Conservation (phyloP, 371 early-diverging fungal species). For the Mortierella polycephala region DNA sequence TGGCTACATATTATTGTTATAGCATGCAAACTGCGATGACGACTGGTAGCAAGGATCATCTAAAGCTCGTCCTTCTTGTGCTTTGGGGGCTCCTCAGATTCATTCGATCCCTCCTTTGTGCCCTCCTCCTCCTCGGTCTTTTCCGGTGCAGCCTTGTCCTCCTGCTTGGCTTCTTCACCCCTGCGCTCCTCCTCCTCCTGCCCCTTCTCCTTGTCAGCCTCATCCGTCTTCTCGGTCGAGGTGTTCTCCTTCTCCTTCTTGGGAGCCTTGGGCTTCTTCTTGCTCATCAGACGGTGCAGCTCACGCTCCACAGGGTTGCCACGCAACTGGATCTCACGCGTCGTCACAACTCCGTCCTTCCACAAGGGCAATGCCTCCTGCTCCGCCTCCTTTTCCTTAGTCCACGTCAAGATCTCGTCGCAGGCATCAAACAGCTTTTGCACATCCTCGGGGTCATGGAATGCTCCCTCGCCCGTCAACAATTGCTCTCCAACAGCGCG, state of each 20-base stretch:
- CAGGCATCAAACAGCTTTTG: constrained; percentile 59
- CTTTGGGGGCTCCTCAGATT: constrained; percentile 15
- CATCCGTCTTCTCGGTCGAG: constrained; percentile 40
- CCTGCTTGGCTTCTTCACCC: constrained; percentile 8
- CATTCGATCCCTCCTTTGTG: constrained; percentile 5
- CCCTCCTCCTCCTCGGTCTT: constrained; percentile 15
- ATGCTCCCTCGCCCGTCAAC: constrained; percentile 60
- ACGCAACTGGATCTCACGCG: constrained; percentile 60
- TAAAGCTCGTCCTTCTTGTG: constrained; percentile 50
- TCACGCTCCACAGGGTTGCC: constrained; percentile 62
- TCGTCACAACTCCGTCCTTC: constrained; percentile 73
- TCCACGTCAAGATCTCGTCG: constrained; percentile 70
- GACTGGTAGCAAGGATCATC: neutral
- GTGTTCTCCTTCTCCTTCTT: constrained; percentile 51
- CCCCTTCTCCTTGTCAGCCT: constrained; percentile 19
- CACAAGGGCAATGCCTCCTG: constrained; percentile 70
- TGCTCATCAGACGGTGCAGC: constrained; percentile 61
- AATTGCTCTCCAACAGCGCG: constrained; percentile 59
- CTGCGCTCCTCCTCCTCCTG: constrained; percentile 17
- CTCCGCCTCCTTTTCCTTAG: constrained; percentile 63
- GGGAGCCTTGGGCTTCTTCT: constrained; percentile 68
- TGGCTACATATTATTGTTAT: constrained; percentile 1
- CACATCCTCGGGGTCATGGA: constrained; percentile 73
- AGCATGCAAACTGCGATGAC: neutral
- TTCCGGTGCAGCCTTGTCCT: constrained; percentile 16